phyloP scores from a whole-genome alignment of 1,284 basidiomycete species.

The Sporisorium iseilematis-ciliati region DNA sequence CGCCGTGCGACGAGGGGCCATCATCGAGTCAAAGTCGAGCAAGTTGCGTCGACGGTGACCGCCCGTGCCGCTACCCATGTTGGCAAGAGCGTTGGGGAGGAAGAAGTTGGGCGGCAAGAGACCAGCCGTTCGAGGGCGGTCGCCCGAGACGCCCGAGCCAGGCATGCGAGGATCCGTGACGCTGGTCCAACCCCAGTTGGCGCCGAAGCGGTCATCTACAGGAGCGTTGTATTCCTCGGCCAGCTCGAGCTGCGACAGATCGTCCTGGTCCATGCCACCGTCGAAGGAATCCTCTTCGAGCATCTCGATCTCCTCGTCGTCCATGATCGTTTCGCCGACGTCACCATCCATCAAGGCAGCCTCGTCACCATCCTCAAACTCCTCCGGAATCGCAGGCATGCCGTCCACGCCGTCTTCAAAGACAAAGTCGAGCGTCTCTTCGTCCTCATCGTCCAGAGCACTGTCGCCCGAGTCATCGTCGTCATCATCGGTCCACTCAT shows the following conservation, averaged over 20 bases:
- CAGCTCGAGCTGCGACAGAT: constrained; percentile 61
- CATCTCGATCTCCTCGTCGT: constrained; percentile 54
- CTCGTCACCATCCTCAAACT: constrained; percentile 44
- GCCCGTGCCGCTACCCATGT: constrained; percentile 25
- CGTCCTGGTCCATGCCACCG: constrained; percentile 57
- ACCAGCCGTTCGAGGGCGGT: constrained; percentile 26
- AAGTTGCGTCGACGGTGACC: constrained; percentile 44
- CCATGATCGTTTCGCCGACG: constrained; percentile 32
- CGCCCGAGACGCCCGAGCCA: constrained; percentile 20
- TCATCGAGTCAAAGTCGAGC: constrained; percentile 53
- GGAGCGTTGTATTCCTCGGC: constrained; percentile 53
- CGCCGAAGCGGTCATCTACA: constrained; percentile 66
- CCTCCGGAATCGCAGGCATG: constrained; percentile 34
- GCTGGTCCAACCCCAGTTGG: constrained; percentile 67
- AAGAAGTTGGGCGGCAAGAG: constrained; percentile 58
- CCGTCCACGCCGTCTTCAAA: constrained; percentile 47
- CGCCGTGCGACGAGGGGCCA: constrained; percentile 39
- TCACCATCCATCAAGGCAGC: constrained; percentile 37
- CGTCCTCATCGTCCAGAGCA: constrained; percentile 71
- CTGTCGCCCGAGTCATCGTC: constrained; percentile 45
- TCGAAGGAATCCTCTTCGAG: constrained; percentile 56
- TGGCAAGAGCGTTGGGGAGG: constrained; percentile 40
- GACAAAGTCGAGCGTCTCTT: constrained; percentile 73
- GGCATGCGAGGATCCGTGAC: constrained; percentile 23
- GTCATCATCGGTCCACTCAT: constrained; percentile 65